Evolutionary conservation across 176 grass and related monocot species (phyloP).

Genomic region (Musa troglodytarum): DNA sequence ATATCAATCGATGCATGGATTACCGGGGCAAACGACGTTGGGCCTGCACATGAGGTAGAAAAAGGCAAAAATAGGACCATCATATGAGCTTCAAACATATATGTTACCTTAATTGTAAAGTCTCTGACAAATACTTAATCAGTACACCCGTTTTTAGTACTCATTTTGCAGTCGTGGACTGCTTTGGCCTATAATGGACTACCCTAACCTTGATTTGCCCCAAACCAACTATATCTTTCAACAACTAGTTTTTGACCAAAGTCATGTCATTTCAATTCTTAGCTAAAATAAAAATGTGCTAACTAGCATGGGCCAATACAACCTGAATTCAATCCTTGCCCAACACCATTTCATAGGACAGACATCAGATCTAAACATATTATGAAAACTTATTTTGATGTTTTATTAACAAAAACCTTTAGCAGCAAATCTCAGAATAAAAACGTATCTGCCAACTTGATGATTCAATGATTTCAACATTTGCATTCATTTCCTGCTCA

Average conservation of each 20-base stretch:
- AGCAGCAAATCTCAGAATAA: background rate
- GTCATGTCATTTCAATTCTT: background rate
- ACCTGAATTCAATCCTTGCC: background rate
- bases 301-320: background rate
- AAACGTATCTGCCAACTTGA: background rate
- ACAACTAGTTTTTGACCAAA: background rate
- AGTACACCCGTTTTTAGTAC: background rate
- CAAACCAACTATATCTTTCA: background rate
- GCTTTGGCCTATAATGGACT: background rate
- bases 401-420: background rate
- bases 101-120: background rate
- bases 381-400: background rate
- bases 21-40: slow-evolving; percentile 86
- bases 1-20: slow-evolving; percentile 61
- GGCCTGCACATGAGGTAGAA: slow-evolving; percentile 41
- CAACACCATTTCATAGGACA: background rate
- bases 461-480: background rate
- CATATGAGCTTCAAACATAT: background rate
- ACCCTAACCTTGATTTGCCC: background rate
- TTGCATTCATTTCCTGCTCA: background rate
- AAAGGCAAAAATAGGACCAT: background rate
- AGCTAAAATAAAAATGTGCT: background rate
- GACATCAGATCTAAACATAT: background rate
- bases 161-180: background rate
- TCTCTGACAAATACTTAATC: background rate